Conservation (phyloP, 2,329 filamentous ascomycete genomes). For the Fusarium palustre region DNA sequence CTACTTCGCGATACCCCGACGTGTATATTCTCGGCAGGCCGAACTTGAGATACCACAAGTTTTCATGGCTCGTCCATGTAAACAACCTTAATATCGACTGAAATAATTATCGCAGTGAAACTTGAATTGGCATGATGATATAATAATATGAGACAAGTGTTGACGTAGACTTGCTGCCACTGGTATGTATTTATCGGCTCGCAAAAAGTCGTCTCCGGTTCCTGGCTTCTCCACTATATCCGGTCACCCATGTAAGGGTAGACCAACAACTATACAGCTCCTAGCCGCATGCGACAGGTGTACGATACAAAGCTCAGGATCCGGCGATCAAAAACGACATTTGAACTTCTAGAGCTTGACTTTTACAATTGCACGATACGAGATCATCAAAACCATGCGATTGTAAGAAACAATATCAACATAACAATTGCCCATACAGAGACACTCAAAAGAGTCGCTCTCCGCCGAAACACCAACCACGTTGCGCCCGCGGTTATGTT, state of each 20-base stretch:
- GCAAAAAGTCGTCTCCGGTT: conserved; percentile 48
- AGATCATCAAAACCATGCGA: conserved; percentile 31
- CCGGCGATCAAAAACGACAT: conserved; percentile 21
- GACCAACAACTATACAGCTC: conserved; percentile 39
- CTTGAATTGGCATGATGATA: background rate
- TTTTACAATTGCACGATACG: conserved; percentile 8
- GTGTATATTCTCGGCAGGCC: conserved; percentile 6
- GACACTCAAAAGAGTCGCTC: conserved; percentile 32
- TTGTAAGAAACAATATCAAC: conserved; percentile 5
- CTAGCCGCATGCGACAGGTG: conserved; percentile 48
- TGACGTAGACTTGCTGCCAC: conserved; percentile 8
- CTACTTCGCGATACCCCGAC: conserved; percentile 19
- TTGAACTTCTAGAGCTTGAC: conserved; percentile 15
- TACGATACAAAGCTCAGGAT: conserved; percentile 42
- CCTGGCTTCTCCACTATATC: conserved; percentile 38
- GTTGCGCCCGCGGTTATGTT: conserved; percentile 49
- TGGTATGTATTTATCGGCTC: conserved; percentile 39
- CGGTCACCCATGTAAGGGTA: conserved; percentile 36
- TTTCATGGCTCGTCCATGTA: background rate
- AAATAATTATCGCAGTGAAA: background rate
- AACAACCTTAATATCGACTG: background rate
- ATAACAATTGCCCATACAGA: conserved; percentile 12
- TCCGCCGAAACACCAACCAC: conserved; percentile 30
- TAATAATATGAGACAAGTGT: conserved; percentile 8
- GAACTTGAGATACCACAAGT: conserved; percentile 18